A percentile compares a stretch with the other conserved stretches of the same genome.
These are phyloP conservation scores for Saturnispora saitoi DNA, from an alignment of 805 yeast genomes.

Conservation along the genomic window DNA sequence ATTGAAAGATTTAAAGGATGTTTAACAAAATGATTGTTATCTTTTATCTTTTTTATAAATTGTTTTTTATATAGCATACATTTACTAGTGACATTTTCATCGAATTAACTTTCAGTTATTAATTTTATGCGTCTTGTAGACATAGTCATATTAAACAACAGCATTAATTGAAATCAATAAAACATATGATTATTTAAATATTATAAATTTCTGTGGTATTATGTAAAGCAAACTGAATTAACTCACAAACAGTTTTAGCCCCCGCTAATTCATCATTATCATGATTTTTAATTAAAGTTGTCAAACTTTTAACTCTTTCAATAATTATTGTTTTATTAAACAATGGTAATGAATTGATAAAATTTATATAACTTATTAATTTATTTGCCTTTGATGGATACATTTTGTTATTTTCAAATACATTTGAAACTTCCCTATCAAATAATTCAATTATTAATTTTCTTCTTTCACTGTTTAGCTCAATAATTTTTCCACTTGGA, in stretches of 20 bases:
- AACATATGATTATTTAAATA: neutral
- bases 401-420: constrained; percentile 24
- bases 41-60: constrained; percentile 13
- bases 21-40: constrained; percentile 42
- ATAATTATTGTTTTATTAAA: neutral
- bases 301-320: neutral
- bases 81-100: neutral
- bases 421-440: constrained; percentile 29
- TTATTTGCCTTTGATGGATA: constrained; percentile 30
- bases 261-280: neutral
- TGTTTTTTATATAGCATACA: constrained; percentile 1
- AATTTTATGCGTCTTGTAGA: neutral
- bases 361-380: constrained; percentile 49
- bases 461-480: constrained; percentile 34
- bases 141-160: too few relatives aligned
- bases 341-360: constrained; percentile 28
- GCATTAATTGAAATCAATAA: neutral
- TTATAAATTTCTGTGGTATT: neutral
- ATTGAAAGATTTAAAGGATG: constrained; percentile 37
- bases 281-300: neutral
- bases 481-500: constrained; percentile 30
- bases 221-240: constrained; percentile 16
- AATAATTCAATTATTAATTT: constrained; percentile 37
- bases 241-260: constrained; percentile 10
- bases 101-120: neutral